Base-by-base conservation (phyloP, 78 protist species). In the Tieghemostelium lacteum region DNA sequence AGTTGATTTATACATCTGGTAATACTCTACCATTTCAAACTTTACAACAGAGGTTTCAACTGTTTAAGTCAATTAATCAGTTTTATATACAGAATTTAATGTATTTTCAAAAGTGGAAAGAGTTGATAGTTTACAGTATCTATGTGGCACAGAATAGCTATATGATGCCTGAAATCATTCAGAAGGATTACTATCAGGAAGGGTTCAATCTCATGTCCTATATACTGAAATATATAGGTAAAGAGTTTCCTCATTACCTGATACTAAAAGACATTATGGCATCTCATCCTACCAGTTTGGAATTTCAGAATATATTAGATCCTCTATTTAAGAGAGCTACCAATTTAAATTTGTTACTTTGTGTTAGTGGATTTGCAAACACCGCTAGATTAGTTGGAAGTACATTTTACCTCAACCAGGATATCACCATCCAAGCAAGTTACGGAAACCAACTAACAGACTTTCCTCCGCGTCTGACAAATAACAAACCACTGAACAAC, bases 61-160 rank as follows among this genome's bases (percentile, higher is more conserved):
- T 70, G 17, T 70, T 40, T 40, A 70, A 29, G 31, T 0, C 40
- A 31, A 5, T 33, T n/a, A 50, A 24, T 17, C 26, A 24, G 0
- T 70, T 50, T 29, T 49, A 49, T 17, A 70, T 17, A 29, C 63
- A 70, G 0, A 42, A 70, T 50, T 26, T 70, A 12, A 20, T 20
- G 29, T 70, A 28, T 33, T 70, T 70, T 70, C 26, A 29, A 7
- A 70, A 50, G 31, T 70, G 76, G 76, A 70, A 52, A 22, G 76
- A 70, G 10, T 19, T 54, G 1, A 31, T 70, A 16, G 40, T 26
- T 31, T 14, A 36, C 49, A 6, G 39, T 19, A 40, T 70, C 31
- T 62, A 50, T 36, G 31, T 24, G 26, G 49, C 49, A 26, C 26
- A n/a, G 3, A 31, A 42, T 10, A 29, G 28, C 10, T 22, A 26